Percentiles rank a stretch among this genome's conserved stretches.
These are phyloP conservation scores for Solanum bulbocastanum DNA, from an alignment of 257 asterid species.

Conservation along the genomic window DNA sequence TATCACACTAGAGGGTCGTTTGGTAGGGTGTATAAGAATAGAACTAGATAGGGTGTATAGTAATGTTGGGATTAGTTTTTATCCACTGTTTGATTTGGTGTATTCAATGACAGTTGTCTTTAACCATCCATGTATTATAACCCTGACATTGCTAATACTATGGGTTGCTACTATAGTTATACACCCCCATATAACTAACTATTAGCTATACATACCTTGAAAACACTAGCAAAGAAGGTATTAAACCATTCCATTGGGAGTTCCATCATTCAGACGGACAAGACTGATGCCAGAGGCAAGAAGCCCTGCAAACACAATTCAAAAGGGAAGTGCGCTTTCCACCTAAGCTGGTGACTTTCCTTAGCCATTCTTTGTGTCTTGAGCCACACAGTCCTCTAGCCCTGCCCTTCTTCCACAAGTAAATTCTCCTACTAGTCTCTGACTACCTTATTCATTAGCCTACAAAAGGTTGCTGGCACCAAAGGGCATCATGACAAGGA, in stretches of 20 bases:
- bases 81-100: background rate
- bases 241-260: background rate
- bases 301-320: no score
- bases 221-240: background rate
- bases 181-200: background rate
- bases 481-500: no score
- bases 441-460: background rate
- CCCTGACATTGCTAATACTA: background rate
- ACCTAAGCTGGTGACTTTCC: no score
- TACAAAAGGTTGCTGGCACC: background rate
- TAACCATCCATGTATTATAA: background rate
- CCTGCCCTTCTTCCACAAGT: background rate
- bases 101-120: background rate
- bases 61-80: background rate
- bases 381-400: background rate
- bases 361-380: no score
- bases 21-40: background rate
- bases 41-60: background rate
- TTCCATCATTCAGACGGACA: no score
- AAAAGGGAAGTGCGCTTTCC: no score
- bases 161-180: background rate
- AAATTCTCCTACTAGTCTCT: background rate
- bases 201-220: background rate
- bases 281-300: no score
- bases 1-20: background rate